Evolutionary conservation across 116 monocot species (phyloP), one percentile per base, ranked within the genome.

Genomic region (Cymodocea nodosa): DNA sequence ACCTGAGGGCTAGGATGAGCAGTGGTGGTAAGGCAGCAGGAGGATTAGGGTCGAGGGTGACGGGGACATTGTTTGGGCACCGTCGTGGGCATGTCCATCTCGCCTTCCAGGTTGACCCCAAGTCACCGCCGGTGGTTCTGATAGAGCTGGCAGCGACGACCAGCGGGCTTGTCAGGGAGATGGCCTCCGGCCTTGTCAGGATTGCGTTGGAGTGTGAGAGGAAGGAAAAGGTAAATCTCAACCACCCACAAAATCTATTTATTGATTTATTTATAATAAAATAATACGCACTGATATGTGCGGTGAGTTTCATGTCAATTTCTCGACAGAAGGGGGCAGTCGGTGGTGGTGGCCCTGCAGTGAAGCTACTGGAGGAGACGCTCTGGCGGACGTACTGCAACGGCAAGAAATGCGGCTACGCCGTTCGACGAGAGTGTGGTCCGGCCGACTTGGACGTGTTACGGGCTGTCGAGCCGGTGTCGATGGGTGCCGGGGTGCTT

Each of bases 401-500:
- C 65, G 94, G 89, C 30, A 86, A 67, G 72, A 86, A 86, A 71
- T 84, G 89, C 64, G 89, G 94, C 35, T 86, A 77, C 70, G 94
- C 89, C 24, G 70, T 79, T 59, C 66, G 82, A 30, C 73, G 89
- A 48, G 86, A 86, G 55, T 77, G 76, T 54, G 74, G 75, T 4
- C 50, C 70, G 2, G 68, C 54, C 6, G 89, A 89, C 40, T 80
- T 63, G 84, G 71, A 68, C 58, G 94, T 89, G 58, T 63, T 94
- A 60, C 68, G 68, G 22, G 80, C 86, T 40, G 76, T 94, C 1
- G 89, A 84, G 80, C 76, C 77, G 59, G 89, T 94, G 66, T 78
- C 94, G 55, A 84, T 86, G 82, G 94, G 94, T 23, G 94, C 94
- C 37, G 94, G 94, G 0, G 86, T 94, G 56, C 66, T 94, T 35